Evolutionary conservation across 2,329 filamentous ascomycete species (phyloP).

Genomic region (Peltaster fructicola): DNA sequence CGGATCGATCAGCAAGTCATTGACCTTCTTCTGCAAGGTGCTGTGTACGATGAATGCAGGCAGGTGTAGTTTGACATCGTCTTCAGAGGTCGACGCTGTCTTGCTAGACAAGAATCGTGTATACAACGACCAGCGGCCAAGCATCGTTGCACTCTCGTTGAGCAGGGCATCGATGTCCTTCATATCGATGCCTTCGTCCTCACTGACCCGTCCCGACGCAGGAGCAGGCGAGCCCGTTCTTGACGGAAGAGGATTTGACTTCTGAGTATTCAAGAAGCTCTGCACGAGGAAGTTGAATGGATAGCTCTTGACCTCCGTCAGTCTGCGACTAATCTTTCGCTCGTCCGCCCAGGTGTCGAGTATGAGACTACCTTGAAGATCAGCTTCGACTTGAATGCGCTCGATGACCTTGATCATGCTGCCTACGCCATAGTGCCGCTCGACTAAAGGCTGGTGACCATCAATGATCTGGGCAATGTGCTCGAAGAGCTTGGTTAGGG

Average conservation of each 20-base stretch:
- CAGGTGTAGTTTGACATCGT: constrained; percentile 33
- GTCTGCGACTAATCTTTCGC: constrained; percentile 59
- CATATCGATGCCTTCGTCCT: constrained; percentile 92
- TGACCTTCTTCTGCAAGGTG: constrained; percentile 62
- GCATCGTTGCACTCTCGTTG: constrained; percentile 79
- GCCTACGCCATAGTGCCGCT: constrained; percentile 79
- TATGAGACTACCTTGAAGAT: constrained; percentile 89
- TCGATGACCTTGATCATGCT: constrained; percentile 94
- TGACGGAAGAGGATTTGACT: constrained; percentile 33
- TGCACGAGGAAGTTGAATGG: constrained; percentile 94
- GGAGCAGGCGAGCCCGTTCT: constrained; percentile 60
- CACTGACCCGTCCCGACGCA: constrained; percentile 43
- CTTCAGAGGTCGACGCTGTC: constrained; percentile 32
- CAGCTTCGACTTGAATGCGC: constrained; percentile 79
- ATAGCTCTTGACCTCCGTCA: constrained; percentile 94
- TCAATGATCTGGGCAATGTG: constrained; percentile 96
- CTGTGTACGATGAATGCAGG: constrained; percentile 65
- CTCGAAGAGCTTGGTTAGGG: constrained; percentile 82
- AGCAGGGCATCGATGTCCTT: constrained; percentile 82
- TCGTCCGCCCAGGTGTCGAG: constrained; percentile 93
- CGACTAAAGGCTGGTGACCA: constrained; percentile 74
- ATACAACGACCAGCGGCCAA: constrained; percentile 85
- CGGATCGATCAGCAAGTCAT: constrained; percentile 53
- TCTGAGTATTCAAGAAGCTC: constrained; percentile 65
- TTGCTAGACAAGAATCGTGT: constrained; percentile 76